These are phyloP conservation scores for Przewalskia tangutica DNA, from an alignment of 257 asterid genomes.

Conservation along the genomic window DNA sequence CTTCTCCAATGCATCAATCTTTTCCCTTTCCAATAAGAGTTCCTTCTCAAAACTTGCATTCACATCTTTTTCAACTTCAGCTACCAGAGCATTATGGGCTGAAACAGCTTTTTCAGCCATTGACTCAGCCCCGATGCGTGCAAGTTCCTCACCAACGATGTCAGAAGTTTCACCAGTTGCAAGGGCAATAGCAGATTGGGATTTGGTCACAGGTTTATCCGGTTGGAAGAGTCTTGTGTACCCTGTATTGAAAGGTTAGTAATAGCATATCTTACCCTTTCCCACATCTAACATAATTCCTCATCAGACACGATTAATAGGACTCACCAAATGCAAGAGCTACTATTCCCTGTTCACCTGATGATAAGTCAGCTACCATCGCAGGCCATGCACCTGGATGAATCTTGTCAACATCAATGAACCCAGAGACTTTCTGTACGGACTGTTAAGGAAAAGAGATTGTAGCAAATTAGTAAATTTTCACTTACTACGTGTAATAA, in stretches of 20 bases:
- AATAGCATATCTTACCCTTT: neutral
- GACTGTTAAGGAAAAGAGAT: conserved; percentile 30
- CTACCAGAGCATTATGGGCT: conserved; percentile 83
- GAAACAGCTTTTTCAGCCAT: conserved; percentile 97
- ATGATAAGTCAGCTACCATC: conserved; percentile 72
- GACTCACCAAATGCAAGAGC: conserved; percentile 83
- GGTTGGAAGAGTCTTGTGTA: conserved; percentile 98
- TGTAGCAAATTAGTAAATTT: neutral
- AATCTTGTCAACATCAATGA: conserved; percentile 87
- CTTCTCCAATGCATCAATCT: conserved; percentile 56
- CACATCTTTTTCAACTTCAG: conserved; percentile 86
- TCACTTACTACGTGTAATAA: neutral
- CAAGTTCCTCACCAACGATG: conserved; percentile 81
- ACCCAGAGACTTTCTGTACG: conserved; percentile 78
- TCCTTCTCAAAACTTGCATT: conserved; percentile 65
- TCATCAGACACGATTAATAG: neutral
- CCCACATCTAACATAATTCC: conserved; percentile 1
- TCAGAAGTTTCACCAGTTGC: conserved; percentile 85
- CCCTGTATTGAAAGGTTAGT: conserved; percentile 35
- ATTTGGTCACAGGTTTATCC: conserved; percentile 90
- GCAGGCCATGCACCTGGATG: conserved; percentile 99
- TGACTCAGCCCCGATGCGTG: conserved; percentile 90
- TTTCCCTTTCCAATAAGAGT: conserved; percentile 69
- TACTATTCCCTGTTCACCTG: conserved; percentile 83
- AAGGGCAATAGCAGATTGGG: conserved; percentile 94